Base-by-base conservation (phyloP, 805 yeast genomes). In the Sugiyamaella qingdaonensis region DNA sequence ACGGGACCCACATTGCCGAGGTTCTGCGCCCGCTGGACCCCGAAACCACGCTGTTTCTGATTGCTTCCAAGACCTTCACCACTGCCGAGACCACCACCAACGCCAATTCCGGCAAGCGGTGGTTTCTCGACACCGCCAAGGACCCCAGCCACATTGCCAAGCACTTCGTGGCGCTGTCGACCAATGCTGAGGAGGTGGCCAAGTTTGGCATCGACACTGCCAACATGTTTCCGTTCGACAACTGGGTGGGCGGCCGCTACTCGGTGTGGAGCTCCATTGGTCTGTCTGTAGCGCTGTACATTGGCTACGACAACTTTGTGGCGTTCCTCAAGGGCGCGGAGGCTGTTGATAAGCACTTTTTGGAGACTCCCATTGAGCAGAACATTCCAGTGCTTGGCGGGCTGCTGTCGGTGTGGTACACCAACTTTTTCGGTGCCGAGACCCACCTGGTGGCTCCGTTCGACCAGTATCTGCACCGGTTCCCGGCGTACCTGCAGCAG, bases 251-350 rank as follows among this genome's bases (percentile, higher is more conserved):
- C 68, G 99, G 99, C 70, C 86, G 99, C 75, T 94, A 94, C 84
- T 94, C 99, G n/a, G 99, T 94, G 58, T 94, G 99, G 99, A 88
- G 96, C 42, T 95, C 99, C 59, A 94, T 94, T 72, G 99, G 99
- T 58, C 82, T 94, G 64, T 88, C 97, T 29, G 92, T 94, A 59
- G 95, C 96, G 64, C 75, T 94, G 63, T 94, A 86, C 82, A 85
- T 94, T 71, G 99, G 99, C 61, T 94, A 70, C 72, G 98, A 94
- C 60, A 88, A 90, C 81, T 94, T 94, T 67, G 92, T 88, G 59
- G 80, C 80, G 56, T 89, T 94, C 81, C 79, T 94, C 67, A 87
- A 85, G 74, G 99, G 99, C 77, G 99, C 97, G 59, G 96, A 94
- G 78, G 95, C 97, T 50, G 85, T 91, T 66, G 99, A 94, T 78